Percentiles rank a stretch among this genome's conserved stretches.
Conservation (phyloP, 352 stramenopile species). For the Lagenidium sp. region DNA sequence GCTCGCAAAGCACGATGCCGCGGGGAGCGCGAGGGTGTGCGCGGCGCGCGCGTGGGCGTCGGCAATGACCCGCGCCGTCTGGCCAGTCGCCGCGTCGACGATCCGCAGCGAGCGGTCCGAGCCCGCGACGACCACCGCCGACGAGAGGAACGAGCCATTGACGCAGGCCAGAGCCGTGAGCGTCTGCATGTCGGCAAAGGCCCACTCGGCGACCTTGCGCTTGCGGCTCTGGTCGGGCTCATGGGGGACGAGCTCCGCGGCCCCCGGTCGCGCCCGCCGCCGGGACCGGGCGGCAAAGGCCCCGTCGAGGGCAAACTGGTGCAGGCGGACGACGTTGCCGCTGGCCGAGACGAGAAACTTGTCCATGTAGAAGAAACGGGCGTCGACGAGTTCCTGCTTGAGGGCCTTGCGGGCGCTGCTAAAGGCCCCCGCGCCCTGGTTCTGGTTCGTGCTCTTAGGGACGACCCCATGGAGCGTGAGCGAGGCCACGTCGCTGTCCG, state of each 20-base stretch:
- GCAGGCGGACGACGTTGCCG: constrained; percentile 49
- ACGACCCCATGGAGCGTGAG: constrained; percentile 42
- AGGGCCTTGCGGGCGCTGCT: constrained; percentile 38
- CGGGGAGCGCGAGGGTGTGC: constrained; percentile 59
- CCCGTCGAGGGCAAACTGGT: constrained; percentile 72
- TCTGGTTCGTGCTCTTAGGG: constrained; percentile 17
- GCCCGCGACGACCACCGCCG: constrained; percentile 54
- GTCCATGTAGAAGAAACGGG: constrained; percentile 85
- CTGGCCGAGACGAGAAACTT: constrained; percentile 73
- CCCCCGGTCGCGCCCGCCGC: constrained; percentile 28
- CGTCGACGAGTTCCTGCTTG: constrained; percentile 51
- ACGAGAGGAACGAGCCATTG: constrained; percentile 77
- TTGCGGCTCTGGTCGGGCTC: constrained; percentile 60
- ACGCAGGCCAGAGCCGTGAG: constrained; percentile 63
- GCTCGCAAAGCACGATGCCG: constrained; percentile 53
- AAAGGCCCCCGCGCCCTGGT: constrained; percentile 12
- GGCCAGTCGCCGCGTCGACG: constrained; percentile 54
- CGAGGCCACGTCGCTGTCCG: constrained; percentile 46
- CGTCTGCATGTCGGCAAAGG: constrained; percentile 51
- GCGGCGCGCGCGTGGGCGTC: constrained; percentile 51
- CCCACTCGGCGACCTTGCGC: constrained; percentile 53
- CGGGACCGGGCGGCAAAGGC: constrained; percentile 31
- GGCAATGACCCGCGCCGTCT: constrained; percentile 43
- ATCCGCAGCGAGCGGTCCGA: constrained; percentile 72
- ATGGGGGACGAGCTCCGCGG: constrained; percentile 20